Evolutionary conservation across 2,329 filamentous ascomycete species (phyloP), one percentile per base, ranked within the genome.

Genomic region (Dactylellina haptotyla): DNA sequence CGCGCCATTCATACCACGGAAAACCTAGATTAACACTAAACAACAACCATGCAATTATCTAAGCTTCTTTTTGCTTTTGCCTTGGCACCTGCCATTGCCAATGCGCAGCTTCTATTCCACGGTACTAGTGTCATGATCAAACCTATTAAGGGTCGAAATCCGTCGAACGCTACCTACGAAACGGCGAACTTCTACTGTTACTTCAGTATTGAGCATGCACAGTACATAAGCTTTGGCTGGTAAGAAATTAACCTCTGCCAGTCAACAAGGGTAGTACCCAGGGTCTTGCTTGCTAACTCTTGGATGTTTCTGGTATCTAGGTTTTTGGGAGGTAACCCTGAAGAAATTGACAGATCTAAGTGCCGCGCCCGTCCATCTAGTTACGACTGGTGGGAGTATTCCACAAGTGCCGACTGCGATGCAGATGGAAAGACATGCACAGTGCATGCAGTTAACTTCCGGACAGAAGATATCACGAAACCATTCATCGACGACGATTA

Each of bases 131-230:
- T 63, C 4, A 63, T 63, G 58, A 63, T 63, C 32, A 2, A 53
- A n/a, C 45, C 58, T 2, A 30, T 63, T 16, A 63, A 63, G 32
- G 58, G 58, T 14, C 58, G 58, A 2, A 10, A 51, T 43, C 58
- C 58, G 30, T 63, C 58, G 8, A 63, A 63, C 25, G 58, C 58
- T 30, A 63, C 32, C 9, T 63, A 63, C 23, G 58, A 63, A 43
- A 63, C 58, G 4, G 58, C 58, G 39, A 63, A 63, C 34, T 63
- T 63, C 32, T 63, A 63, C 32, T 63, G 58, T 28, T 63, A 63
- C 23, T 63, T 63, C 46, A 53, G 45, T 3, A 23, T 63, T 39
- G 58, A 63, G 20, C 58, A 63, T 45, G 39, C 43, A 26, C 58
- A 63, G 53, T 63, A 63, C 20, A 46, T 63, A 14, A 63, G 58